Percentiles rank a stretch among this genome's conserved stretches.
Evolutionary conservation across 805 yeast species (phyloP).

Genomic region (Wickerhamiella brachini): DNA sequence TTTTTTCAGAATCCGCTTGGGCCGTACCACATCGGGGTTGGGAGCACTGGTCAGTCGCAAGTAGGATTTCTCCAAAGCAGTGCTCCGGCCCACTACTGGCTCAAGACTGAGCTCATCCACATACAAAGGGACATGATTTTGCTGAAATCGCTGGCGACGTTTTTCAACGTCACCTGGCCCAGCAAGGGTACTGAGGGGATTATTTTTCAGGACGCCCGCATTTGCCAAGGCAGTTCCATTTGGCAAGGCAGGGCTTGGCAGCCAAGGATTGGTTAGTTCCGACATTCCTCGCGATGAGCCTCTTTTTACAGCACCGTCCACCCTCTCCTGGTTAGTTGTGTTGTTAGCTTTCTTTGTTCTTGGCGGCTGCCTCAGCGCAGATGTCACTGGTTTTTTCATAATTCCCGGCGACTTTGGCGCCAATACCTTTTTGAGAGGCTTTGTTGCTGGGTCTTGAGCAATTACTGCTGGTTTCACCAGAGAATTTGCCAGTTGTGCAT

Average conservation of each 20-base stretch:
- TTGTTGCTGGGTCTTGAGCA: background rate
- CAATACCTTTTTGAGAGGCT: background rate
- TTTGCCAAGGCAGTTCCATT: too few species aligned
- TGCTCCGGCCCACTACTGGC: constrained; percentile 48
- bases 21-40: constrained; percentile 71
- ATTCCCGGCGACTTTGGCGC: background rate
- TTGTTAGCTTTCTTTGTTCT: background rate
- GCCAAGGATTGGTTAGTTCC: too few species aligned
- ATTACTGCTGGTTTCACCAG: background rate
- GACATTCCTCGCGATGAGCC: background rate
- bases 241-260: too few species aligned
- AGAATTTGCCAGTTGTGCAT: background rate
- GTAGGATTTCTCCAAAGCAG: constrained; percentile 60
- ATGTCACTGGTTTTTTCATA: background rate
- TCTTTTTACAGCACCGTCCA: background rate
- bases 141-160: background rate
- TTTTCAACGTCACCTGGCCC: background rate
- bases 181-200: too few species aligned
- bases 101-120: constrained; percentile 8
- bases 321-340: background rate
- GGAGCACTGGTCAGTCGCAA: constrained; percentile 84
- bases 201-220: too few species aligned
- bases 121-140: constrained; percentile 11
- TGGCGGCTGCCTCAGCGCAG: background rate
- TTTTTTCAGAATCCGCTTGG: constrained; percentile 43